Evolutionary conservation across 805 yeast genomes (phyloP), one percentile per base, ranked within the genome.

Genomic region (Lipomyces oligophaga): DNA sequence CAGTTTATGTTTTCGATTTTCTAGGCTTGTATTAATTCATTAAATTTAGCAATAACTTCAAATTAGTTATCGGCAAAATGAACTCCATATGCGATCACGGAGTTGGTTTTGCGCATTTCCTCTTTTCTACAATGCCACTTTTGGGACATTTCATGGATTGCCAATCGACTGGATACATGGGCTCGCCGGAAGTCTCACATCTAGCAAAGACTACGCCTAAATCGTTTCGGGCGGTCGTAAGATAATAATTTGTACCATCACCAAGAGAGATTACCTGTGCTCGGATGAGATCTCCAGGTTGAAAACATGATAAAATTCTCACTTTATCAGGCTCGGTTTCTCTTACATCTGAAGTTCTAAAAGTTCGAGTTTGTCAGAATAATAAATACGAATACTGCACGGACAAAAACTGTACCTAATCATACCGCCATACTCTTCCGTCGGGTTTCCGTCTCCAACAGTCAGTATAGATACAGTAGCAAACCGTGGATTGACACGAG

Each of bases 81-180:
- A 8, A 15, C 19, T 11, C 8, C 24, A 27, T 34, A 27, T 15
- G 11, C 8, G 22, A 19, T 32, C 22, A 38, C 20, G 43, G 42
- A 6, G 46, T 38, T 5, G 96, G 95, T 63, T 86, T 88, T 2
- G 98, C 98, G 67, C 95, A 86, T 65, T 93, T 93, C 49, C 98
- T 75, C 57, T 72, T 71, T 59, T 88, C 97, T 10, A 78, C 66
- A 7, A 74, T 76, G 1, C 96, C 96, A 2, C 89, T 79, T 21
- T 66, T 69, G 2, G 87, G 81, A 52, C 85, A 79, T 26, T 83
- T 74, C 97, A 94, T 93, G 10, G 87, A 84, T 67, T 87, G 89
- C 97, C 97, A 93, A 66, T 93, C 97, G 34, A 87, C 67, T 1
- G 98, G 94, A 58, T 81, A 83, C 86, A 93, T 79, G 45, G 80